phyloP scores from a whole-genome alignment of 2,329 filamentous ascomycete species.

The Trichoderma gracile region DNA sequence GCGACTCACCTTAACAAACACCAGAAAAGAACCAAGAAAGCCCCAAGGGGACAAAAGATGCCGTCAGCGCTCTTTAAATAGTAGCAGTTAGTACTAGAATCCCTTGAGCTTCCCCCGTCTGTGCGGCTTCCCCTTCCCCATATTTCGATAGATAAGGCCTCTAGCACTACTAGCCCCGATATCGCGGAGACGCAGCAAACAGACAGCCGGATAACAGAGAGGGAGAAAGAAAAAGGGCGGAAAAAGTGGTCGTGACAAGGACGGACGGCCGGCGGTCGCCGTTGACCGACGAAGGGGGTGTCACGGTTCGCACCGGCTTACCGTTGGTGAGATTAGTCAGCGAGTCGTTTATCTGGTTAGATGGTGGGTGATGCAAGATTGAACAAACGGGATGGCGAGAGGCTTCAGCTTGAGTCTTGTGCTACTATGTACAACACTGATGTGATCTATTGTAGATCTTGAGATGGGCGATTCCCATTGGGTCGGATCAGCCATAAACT shows the following conservation, averaged over 20 bases:
- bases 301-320: conserved; percentile 13
- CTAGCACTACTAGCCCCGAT: neutral
- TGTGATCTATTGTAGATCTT: too few relatives aligned
- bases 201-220: too few relatives aligned
- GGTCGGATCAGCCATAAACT: too few relatives aligned
- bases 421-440: too few relatives aligned
- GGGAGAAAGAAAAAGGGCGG: neutral
- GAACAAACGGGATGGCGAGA: neutral
- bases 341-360: neutral
- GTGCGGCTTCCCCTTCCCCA: neutral
- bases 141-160: neutral
- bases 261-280: conserved; percentile 28
- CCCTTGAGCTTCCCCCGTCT: too few relatives aligned
- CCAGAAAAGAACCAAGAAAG: too few relatives aligned
- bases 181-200: neutral
- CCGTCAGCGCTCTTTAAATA: too few relatives aligned
- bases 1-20: too few relatives aligned
- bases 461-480: too few relatives aligned
- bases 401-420: too few relatives aligned
- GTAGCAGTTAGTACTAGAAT: too few relatives aligned
- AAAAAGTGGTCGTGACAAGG: neutral
- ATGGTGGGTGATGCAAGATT: neutral
- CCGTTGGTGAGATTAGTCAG: neutral
- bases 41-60: too few relatives aligned
- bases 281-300: conserved; percentile 24